Base-by-base conservation (phyloP, 257 asterid genomes). In the Phtheirospermum japonicum region DNA sequence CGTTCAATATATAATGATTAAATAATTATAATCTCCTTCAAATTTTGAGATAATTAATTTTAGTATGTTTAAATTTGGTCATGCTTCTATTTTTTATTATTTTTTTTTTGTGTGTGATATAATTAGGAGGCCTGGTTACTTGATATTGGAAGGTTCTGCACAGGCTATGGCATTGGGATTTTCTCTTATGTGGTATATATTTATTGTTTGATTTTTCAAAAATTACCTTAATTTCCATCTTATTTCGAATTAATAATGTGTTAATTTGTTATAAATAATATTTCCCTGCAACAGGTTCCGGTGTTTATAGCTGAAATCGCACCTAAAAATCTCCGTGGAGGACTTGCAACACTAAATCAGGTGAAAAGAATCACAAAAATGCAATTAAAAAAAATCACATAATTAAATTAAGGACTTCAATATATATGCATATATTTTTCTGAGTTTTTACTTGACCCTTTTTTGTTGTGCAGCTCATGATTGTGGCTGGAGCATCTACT, bases 221-320 rank as follows among this genome's bases (percentile, higher is more conserved):
- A 8, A 67, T 11, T 57, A 23, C 42, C 23, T 19, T 64, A 40
- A 17, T 43, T 31, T 4, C 9, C 30, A 12, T 6, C 0, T 31
- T 13, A 4, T 3, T 0, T 18, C 3, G 14, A 48, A 14, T 48
- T 14, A 2, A 14, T 6, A 36, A 36, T 9, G 11, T 4, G 1
- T 48, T 9, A 4, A 16, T 45, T 20, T 0, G 8, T 13, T 26
- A 13, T 20, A 61, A 45, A 4, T 10, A 17, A 39, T 11, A 9
- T 11, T 10, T 40, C 48, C 48, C 12, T 56, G 31, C 52, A 37
- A 65, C 65, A 90, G 96, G 86, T 90, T 37, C 98, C 94, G 0
- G 80, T 90, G 10, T 90, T 88, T 50, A 88, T 88, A 49, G 93
- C 88, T 51, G 98, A 88, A 80, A 88, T 88, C 30, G 85, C 98